Evolutionary conservation across 208 protist species (phyloP), one percentile per base, ranked within the genome.

Genomic region (Porcisia hertigi): DNA sequence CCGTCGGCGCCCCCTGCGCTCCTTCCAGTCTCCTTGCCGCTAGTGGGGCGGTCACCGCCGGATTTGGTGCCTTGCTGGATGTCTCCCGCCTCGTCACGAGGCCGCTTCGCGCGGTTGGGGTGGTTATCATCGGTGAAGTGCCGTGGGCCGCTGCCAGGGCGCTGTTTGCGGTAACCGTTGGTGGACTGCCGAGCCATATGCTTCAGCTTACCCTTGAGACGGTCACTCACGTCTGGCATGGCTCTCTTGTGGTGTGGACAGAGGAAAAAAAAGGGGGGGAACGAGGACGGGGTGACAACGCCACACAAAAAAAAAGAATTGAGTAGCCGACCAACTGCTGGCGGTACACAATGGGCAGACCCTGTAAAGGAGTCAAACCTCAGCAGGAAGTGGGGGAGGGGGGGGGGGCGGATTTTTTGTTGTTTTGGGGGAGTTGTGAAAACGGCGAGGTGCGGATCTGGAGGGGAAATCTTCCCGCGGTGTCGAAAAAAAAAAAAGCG

Each of bases 201-300:
- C 63, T 85, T 86, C 39, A 93, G 79, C 80, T 87, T 88, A 9
- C 84, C 80, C 62, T 85, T 87, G 49, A 94, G 83, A 18, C 87
- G 89, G 67, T 89, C 80, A 41, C 82, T 90, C 83, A 94, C 83
- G 23, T 86, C 74, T 6, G 83, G 85, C 86, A 87, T 88, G 36
- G 47, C 30, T 45, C 57, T 12, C 23, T 41, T 41, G 23, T 34
- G 4, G 5, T 36, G 12, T 41, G 25, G 30, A 62, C n/a, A 45
- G 3, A 20, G 11, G 18, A 36, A 43, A 43, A 64, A 4, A 64
- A n/a, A 36, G 3, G n/a, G 16, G 9, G 9, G 3, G 45, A 49
- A 49, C 9, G 7, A 3, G 45, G 45, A 49, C 7, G 45, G n/a
- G n/a, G n/a, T n/a, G n/a, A n/a, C n/a, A n/a, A n/a, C n/a, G n/a